A percentile compares a stretch with the other conserved stretches of the same genome.
phyloP scores from a whole-genome alignment of 208 protist genomes.

The Leishmania mexicana region DNA sequence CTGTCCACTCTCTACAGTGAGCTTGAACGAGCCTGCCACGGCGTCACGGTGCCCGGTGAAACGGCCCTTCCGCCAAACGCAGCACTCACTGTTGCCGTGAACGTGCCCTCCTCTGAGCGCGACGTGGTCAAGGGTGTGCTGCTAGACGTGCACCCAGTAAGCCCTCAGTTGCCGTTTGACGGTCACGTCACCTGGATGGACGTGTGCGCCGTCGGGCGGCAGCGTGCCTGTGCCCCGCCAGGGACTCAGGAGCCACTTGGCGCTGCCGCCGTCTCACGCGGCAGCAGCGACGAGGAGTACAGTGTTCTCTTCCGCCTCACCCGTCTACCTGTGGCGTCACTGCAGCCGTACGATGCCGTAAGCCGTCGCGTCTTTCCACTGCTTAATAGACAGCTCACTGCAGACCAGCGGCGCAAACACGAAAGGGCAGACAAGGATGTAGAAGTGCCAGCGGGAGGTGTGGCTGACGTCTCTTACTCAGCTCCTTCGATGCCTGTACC shows the following conservation, averaged over 20 bases:
- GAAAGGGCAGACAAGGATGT: background rate
- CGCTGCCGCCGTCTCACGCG: background rate
- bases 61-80: constrained; percentile 2
- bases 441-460: background rate
- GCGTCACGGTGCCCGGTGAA: background rate
- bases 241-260: background rate
- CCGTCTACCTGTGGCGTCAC: constrained; percentile 19
- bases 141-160: constrained; percentile 30
- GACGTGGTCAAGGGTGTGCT: constrained; percentile 17
- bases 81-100: constrained; percentile 21
- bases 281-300: background rate
- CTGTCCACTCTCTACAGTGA: constrained; percentile 6
- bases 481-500: background rate
- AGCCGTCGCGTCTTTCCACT: constrained; percentile 28
- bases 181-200: constrained; percentile 33
- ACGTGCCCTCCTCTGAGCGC: background rate
- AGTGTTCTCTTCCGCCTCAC: constrained; percentile 26
- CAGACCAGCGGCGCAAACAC: background rate
- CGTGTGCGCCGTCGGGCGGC: constrained; percentile 31
- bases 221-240: background rate
- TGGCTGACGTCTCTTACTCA: background rate
- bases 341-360: constrained; percentile 28
- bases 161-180: constrained; percentile 24
- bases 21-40: background rate
- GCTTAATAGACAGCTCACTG: constrained; percentile 19